Evolutionary conservation across 2,329 filamentous ascomycete species (phyloP).

Genomic region (Tricladium varicosporioides): DNA sequence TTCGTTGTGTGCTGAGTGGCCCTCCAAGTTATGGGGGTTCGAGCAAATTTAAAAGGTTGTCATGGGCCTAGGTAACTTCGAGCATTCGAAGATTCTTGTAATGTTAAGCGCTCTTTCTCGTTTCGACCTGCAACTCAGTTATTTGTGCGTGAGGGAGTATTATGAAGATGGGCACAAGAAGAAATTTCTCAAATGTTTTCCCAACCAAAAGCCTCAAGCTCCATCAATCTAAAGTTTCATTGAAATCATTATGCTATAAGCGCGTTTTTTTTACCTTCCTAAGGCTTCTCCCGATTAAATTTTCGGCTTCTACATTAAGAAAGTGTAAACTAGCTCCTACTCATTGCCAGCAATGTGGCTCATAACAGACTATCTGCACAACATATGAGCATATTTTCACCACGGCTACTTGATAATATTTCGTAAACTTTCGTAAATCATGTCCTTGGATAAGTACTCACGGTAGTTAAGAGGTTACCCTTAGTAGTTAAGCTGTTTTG

Average conservation of each 20-base stretch:
- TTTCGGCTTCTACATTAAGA: background rate
- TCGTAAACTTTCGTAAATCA: background rate
- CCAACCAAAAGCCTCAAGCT: background rate
- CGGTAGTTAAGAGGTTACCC: background rate
- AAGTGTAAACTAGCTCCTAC: background rate
- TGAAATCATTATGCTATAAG: background rate
- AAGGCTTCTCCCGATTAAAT: background rate
- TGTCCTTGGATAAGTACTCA: background rate
- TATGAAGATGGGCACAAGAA: background rate
- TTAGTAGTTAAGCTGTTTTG: background rate
- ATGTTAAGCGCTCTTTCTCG: background rate
- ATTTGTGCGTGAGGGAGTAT: background rate
- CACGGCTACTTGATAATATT: background rate
- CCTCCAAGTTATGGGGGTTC: background rate
- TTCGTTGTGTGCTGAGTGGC: background rate
- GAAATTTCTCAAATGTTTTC: background rate
- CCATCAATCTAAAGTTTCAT: background rate
- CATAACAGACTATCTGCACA: background rate
- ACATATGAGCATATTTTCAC: background rate
- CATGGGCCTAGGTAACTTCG: background rate
- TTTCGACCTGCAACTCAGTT: background rate
- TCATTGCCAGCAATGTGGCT: background rate
- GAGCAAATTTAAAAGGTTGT: background rate
- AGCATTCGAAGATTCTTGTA: background rate
- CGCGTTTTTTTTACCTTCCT: background rate